Evolutionary conservation across 2,329 filamentous ascomycete genomes (phyloP), one percentile per base, ranked within the genome.

Genomic region (Amphichorda felina): DNA sequence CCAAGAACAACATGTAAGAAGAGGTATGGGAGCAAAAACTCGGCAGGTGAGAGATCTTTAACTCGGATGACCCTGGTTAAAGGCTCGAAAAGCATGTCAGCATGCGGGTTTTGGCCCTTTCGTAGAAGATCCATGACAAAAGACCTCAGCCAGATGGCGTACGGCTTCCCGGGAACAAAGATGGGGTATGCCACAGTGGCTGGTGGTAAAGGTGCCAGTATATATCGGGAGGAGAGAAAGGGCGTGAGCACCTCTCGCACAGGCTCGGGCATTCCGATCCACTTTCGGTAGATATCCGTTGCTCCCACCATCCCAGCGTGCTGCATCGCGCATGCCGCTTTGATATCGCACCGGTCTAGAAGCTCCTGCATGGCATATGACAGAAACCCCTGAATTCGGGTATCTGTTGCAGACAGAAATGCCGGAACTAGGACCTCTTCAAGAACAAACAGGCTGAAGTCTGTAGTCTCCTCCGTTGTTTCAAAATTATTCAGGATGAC

Each of bases 291-390:
- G 18, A 79, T 70, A 3, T 72, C 66, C 33, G 70, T 71, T 9
- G 68, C 66, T 19, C 77, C 71, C 3, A 53, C 15, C 38, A 49
- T 50, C 4, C 55, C 55, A 1, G 55, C 54, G 4, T 60, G 57
- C 26, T 60, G 55, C 51, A 57, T 55, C 21, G 53, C 55, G 35
- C 64, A 67, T 0, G 70, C 73, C 9, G 70, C 63, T 39, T 68
- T 77, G 49, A 95, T 79, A 19, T 82, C 79, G 49, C 82, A 85
- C 44, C 80, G 76, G 30, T 79, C 78, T 4, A 96, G 69, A 28
- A 96, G 69, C 48, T 94, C 82, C 56, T 99, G 91, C 78, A 98
- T 95, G 2, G 82, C 84, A 56, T 83, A 98, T 2, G 89, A 89
- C 14, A 99, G 68, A 51, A 93, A 94, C 0, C 87, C 88, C 55